Base-by-base conservation (phyloP, 176 grass and related monocot species). In the Rhynchospora tenuis region DNA sequence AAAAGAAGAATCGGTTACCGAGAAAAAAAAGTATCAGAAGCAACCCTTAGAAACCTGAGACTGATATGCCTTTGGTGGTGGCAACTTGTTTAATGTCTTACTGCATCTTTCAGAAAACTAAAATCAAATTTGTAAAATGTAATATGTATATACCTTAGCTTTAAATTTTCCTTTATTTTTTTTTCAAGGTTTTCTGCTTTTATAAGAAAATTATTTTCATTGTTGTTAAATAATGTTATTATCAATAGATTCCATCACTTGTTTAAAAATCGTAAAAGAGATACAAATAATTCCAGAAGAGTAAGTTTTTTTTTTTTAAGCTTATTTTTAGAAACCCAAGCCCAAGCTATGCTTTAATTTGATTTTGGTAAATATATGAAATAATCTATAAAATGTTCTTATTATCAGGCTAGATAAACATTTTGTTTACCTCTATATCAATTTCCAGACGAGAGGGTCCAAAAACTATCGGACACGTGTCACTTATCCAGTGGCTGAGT, bases 381-480 rank as follows among this genome's bases (percentile, higher is more conserved):
- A 74, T 52, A 50, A 50, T 26, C 20, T 51, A 16, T 26, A 26
- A 28, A 74, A 73, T 10, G 3, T 27, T 52, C 15, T 28, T 14
- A 51, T 51, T 74, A 15, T 26, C 12, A 51, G 22, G 46, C 46
- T 74, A 7, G 22, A 28, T 52, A 38, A 74, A 74, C 12, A 44
- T 69, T 69, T 69, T 69, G 23, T 73, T 50, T 7, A 47, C 44
- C 5, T 38, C 38, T 79, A 43, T 6, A 62, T 62, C 38, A 81
- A 78, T 81, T 63, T 80, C 56, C 22, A 80, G 10, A 6, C 6
- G 22, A 59, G 16, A 28, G 22, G 51, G 17, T 47, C n/a, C 9
- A 3, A 54, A 72, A 60, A 8, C 4, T 6, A 16, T 16, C 2
- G 0, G n/a, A 86, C 83, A 89, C 86, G 83, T 90, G 90, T 46